Base-by-base conservation (phyloP, 2,329 filamentous ascomycete species). In the Colletotrichum godetiae region DNA sequence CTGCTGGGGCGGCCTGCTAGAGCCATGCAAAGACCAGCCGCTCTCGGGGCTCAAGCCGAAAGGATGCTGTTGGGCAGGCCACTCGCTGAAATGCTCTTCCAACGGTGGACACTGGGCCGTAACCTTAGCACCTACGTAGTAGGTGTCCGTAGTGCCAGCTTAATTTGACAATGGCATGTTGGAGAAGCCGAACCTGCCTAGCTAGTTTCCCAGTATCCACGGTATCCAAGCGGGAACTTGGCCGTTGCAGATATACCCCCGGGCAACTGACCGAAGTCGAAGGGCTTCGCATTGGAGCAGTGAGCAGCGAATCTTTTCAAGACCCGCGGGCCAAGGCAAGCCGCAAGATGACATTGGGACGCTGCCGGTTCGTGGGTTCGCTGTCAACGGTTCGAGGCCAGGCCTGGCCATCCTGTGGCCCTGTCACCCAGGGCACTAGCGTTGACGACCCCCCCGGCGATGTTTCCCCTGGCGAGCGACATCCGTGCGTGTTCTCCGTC, bases 261-360 rank as follows among this genome's bases (percentile, higher is more conserved):
- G 68, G 68, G 46, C 52, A 72, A 68, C 68, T 72, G 68, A 12
- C 57, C 68, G 57, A 72, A 22, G 57, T 57, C 68, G 57, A 72
- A 22, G 65, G 49, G 35, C 49, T 67, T 35, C 12, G 27, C 37
- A 31, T 60, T 29, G 29, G 68, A 57, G 29, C 10, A 24, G 60
- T 13, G 52, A 55, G 52, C 3, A 27, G 27, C 3, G 49, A 22
- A 46, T 46, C 27, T 52, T 27, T 52, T 22, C 60, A 31, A 49
- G 42, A 31, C 24, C 10, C 56, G 31, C 22, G 31, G 31, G 56
- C 56, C 56, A 13, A 15, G 31, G 31, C 56, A 37, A 59, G 31
- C n/a, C n/a, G 56, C 56, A 37, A 59, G 31, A 37, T 59, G 56
- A 29, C n/a, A 59, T 61, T 49, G 58, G 58, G 33, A 7, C 42